Evolutionary conservation across 2,329 filamentous ascomycete genomes (phyloP), one percentile per base, ranked within the genome.

Genomic region (Eutypa lata): DNA sequence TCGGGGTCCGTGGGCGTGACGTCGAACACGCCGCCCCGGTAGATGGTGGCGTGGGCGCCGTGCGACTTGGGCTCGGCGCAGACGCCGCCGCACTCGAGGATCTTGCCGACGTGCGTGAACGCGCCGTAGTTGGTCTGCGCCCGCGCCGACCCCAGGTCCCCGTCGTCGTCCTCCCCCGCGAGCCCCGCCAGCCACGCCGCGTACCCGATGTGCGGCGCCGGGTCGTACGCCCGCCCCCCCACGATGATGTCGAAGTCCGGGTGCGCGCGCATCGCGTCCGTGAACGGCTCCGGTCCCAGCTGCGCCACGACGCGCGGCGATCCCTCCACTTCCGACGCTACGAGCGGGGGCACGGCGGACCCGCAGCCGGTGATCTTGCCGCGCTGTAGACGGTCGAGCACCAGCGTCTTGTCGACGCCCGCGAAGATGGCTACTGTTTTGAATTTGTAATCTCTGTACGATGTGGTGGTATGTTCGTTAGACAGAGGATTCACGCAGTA

Each of bases 91-190:
- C 79, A 82, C 56, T 82, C 79, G 64, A 82, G 69, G 10, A 82
- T 76, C 65, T 83, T 81, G 8, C 79, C 80, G 76, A 82, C 79
- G 57, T 82, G 77, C 7, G 67, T 67, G 33, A 74, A 73, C 0
- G 69, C 69, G 0, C 75, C 77, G 7, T 62, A 51, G 31, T 60
- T 50, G 18, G 52, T 47, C 48, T 54, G 47, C 18, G 56, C 47
- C 22, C 53, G 47, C 19, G 55, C 47, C 22, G 51, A 50, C 6
- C 58, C 51, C 10, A 38, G 53, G 38, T 47, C 51, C 26, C 57
- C 46, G 7, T 57, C 49, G 13, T 55, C 22, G 10, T 54, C 42
- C 13, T 57, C 11, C n/a, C 57, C 53, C 2, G 65, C 46, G 0
- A 61, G 42, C 45, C 64, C 53, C 2, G 65, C 46, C 1, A 61